phyloP scores from a whole-genome alignment of 179 eudicot species.

The Corrigiola litoralis region DNA sequence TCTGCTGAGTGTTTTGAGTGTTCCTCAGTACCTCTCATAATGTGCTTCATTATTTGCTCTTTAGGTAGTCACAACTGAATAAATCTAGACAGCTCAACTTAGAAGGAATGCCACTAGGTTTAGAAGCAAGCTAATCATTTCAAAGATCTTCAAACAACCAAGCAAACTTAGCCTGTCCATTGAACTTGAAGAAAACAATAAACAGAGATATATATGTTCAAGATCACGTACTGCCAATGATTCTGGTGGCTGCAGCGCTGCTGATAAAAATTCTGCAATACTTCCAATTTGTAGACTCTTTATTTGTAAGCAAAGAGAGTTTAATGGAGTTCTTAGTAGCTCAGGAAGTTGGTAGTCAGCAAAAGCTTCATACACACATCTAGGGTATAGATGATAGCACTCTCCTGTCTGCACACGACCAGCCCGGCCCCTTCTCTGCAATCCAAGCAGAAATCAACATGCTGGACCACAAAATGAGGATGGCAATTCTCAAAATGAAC shows the following conservation, averaged over 20 bases:
- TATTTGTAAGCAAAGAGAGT: constrained; percentile 96
- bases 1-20: too few relatives aligned
- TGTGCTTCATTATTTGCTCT: too few relatives aligned
- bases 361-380: constrained; percentile 90
- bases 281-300: constrained; percentile 88
- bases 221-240: constrained; percentile 64
- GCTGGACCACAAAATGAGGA: constrained; percentile 9
- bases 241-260: constrained; percentile 95
- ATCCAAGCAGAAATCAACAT: constrained; percentile 18
- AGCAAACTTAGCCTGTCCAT: not conserved
- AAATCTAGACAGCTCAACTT: too few relatives aligned
- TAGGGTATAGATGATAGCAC: constrained; percentile 90
- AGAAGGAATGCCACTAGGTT: too few relatives aligned
- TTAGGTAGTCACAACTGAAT: not conserved
- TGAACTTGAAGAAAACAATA: not conserved
- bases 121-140: not conserved
- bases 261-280: constrained; percentile 81
- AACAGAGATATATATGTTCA: not conserved
- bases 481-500: not conserved
- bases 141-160: not conserved
- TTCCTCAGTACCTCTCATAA: too few relatives aligned
- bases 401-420: constrained; percentile 99
- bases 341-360: constrained; percentile 96
- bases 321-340: constrained; percentile 85
- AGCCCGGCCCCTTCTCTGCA: constrained; percentile 95